phyloP scores from a whole-genome alignment of 2,329 filamentous ascomycete genomes.

The Zasmidium cellare region DNA sequence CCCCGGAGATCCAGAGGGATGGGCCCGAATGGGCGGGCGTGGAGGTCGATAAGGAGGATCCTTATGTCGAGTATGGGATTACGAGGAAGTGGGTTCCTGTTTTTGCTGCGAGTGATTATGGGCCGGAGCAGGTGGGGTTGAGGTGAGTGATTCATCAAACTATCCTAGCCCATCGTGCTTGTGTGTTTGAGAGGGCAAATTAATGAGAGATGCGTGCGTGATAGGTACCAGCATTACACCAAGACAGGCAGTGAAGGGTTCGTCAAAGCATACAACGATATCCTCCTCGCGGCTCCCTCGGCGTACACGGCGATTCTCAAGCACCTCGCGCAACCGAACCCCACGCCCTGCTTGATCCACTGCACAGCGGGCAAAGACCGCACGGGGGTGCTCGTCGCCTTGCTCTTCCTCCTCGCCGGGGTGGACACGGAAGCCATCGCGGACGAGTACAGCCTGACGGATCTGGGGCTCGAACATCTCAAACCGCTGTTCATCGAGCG shows the following conservation, averaged over 20 bases:
- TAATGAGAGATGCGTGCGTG: too few species aligned
- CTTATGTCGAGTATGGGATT: constrained; percentile 47
- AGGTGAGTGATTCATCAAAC: constrained; percentile 13
- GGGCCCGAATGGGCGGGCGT: constrained; percentile 36
- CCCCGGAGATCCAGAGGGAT: constrained; percentile 56
- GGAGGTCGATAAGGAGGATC: constrained; percentile 23
- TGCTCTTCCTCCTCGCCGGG: constrained; percentile 65
- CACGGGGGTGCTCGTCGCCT: constrained; percentile 68
- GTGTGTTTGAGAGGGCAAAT: too few species aligned
- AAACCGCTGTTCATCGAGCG: constrained; percentile 51
- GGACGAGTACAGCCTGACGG: constrained; percentile 68
- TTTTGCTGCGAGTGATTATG: constrained; percentile 62
- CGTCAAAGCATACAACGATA: constrained; percentile 62
- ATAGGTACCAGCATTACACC: constrained; percentile 62
- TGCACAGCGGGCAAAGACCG: constrained; percentile 78
- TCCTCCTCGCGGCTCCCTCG: constrained; percentile 55
- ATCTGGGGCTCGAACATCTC: constrained; percentile 55
- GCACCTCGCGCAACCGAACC: constrained; percentile 52
- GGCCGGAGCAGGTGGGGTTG: constrained; percentile 62
- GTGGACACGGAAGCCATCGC: constrained; percentile 62
- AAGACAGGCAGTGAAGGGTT: constrained; percentile 60
- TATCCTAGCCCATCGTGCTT: too few species aligned
- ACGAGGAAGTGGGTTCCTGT: constrained; percentile 63
- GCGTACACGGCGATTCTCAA: constrained; percentile 61
- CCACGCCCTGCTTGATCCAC: constrained; percentile 63